Evolutionary conservation across 345 rosid genomes (phyloP), one percentile per base, ranked within the genome.

Genomic region (Gossypioides kirkii): DNA sequence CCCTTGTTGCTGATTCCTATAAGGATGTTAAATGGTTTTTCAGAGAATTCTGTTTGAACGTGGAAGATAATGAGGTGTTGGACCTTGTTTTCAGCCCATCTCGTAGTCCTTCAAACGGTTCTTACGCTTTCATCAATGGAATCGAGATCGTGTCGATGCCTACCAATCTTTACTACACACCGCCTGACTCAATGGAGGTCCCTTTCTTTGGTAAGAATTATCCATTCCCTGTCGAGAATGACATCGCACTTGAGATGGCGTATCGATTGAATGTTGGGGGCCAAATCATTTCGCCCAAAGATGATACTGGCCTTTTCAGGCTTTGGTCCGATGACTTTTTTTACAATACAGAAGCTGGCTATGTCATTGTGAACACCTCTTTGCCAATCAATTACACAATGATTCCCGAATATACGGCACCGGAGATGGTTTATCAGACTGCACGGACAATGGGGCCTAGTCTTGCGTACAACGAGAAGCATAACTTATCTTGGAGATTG

Each of bases 321-420:
- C 49, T 38, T 13, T 92, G 98, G 98, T 88, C 87, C 53, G 75
- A 86, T 11, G 97, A 89, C n/a, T 42, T 0, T 1, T 3, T 0
- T 8, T 49, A 16, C 25, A 32, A 85, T 77, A 63, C 49, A 69
- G n/a, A 1, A 3, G 0, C 13, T 12, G 45, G 70, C 38, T 46
- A 46, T 46, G 14, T 3, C 20, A 46, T 17, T 28, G 11, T 63
- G 2, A 10, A 67, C 56, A 14, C 0, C 25, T 50, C 70, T 0
- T 41, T 9, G 9, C 28, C 20, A 65, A 3, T 90, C 77, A 71
- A 67, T 59, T 54, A 76, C 71, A 73, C 47, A 6, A 67, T 1
- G 1, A 16, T 25, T 16, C 74, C 75, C 10, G 70, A 73, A 67
- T 87, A 79, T 9, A 26, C 72, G 20, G 93, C 91, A 7, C 91